Evolutionary conservation across 2,329 filamentous ascomycete genomes (phyloP).

Genomic region (Fusarium sulawesiense): DNA sequence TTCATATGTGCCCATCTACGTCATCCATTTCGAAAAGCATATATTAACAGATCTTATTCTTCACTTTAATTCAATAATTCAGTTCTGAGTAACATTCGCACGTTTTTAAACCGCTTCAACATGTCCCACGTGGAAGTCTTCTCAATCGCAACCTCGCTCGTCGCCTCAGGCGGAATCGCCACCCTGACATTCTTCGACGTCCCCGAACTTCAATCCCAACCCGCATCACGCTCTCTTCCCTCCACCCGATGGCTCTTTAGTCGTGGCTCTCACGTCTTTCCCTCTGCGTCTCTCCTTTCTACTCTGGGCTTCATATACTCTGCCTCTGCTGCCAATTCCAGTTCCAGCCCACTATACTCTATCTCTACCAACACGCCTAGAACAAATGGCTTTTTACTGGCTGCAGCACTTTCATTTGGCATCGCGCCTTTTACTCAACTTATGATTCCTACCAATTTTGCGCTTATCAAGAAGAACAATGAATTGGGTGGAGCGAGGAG

Average conservation of each 20-base stretch:
- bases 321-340: background rate
- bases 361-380: background rate
- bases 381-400: background rate
- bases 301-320: background rate
- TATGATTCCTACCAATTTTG: conserved; percentile 15
- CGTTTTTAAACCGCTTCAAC: too few relatives aligned
- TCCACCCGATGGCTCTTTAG: background rate
- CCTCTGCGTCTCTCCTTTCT: background rate
- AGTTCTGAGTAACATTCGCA: too few relatives aligned
- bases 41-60: background rate
- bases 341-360: background rate
- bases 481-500: background rate
- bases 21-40: background rate
- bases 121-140: background rate
- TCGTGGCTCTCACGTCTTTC: conserved; percentile 1
- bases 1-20: background rate
- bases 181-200: conserved; percentile 14
- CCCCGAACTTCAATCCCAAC: conserved; percentile 15
- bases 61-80: too few relatives aligned
- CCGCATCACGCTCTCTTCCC: background rate
- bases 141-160: background rate
- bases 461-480: background rate
- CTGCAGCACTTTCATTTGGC: background rate
- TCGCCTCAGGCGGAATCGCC: conserved; percentile 13
- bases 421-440: conserved; percentile 9